Conservation (phyloP, 78 protist genomes). For the Dictyostelium firmibasis region DNA sequence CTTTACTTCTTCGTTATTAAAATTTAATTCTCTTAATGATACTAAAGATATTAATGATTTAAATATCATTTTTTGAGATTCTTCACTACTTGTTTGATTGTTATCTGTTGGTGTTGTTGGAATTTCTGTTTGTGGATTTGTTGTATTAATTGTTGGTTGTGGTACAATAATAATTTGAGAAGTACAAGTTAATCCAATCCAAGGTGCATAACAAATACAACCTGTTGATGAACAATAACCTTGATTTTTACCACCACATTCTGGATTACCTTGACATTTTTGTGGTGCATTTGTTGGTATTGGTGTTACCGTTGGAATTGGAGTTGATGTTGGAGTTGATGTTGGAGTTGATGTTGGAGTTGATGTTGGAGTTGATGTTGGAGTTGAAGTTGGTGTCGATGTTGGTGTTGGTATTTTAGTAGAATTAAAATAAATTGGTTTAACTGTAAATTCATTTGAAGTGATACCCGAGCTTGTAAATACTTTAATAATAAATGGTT, state of each 20-base stretch:
- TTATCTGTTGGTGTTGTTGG: neutral
- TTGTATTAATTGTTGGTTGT: neutral
- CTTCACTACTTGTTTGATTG: neutral
- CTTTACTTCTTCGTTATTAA: neutral
- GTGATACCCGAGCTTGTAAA: neutral
- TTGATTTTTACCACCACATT: slow-evolving; percentile 11
- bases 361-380: too few species aligned
- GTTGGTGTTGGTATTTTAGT: too few species aligned
- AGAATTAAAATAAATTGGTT: neutral
- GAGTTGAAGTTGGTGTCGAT: too few species aligned
- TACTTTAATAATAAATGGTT: neutral
- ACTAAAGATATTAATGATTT: slow-evolving; percentile 3
- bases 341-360: too few species aligned
- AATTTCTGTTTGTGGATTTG: neutral
- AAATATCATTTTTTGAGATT: neutral
- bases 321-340: neutral
- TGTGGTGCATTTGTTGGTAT: neutral
- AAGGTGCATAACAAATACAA: neutral
- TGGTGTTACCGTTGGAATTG: neutral
- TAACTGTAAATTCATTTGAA: neutral
- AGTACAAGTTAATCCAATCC: neutral
- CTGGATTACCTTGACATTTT: neutral
- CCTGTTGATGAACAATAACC: neutral
- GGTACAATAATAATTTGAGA: neutral
- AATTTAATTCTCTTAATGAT: neutral